Percentiles rank a stretch among this genome's conserved stretches.
phyloP scores from a whole-genome alignment of 1,284 basidiomycete species.

The Garcileccinum viscosum region DNA sequence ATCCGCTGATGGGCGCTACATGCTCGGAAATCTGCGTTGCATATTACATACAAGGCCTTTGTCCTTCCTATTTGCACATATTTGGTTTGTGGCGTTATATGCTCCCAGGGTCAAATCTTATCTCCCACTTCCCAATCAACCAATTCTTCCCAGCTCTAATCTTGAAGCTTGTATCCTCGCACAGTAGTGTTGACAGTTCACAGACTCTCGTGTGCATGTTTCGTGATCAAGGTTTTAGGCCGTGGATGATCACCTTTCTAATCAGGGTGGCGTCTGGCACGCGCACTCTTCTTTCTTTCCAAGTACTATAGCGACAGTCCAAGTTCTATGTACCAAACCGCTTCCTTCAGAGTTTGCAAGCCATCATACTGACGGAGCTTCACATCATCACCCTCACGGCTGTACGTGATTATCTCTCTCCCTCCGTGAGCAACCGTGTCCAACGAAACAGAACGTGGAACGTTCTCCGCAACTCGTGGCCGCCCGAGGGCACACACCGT shows the following conservation, averaged over 20 bases:
- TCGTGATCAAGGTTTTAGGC: conserved; percentile 18
- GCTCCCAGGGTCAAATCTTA: conserved; percentile 43
- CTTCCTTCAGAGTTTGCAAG: conserved; percentile 17
- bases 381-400: conserved; percentile 24
- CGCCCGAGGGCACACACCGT: conserved; percentile 11
- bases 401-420: conserved; percentile 30
- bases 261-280: not conserved
- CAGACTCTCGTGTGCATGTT: conserved; percentile 8
- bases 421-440: conserved; percentile 17
- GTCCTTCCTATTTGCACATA: conserved; percentile 20
- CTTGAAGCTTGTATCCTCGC: conserved; percentile 3
- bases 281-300: not conserved
- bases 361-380: conserved; percentile 2
- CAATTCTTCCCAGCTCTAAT: conserved; percentile 22
- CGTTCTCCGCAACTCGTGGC: conserved; percentile 28
- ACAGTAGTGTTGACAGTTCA: not conserved
- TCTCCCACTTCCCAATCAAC: conserved; percentile 28
- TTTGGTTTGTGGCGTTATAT: conserved; percentile 33
- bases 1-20: conserved; percentile 35
- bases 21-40: conserved; percentile 36
- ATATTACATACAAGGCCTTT: conserved; percentile 38
- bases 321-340: not conserved
- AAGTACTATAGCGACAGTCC: conserved; percentile 8
- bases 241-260: not conserved
- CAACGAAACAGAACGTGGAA: conserved; percentile 24